A percentile compares a stretch with the other conserved stretches of the same genome.
phyloP scores from a whole-genome alignment of 2,329 filamentous ascomycete species.

The Fonsecaea multimorphosa region DNA sequence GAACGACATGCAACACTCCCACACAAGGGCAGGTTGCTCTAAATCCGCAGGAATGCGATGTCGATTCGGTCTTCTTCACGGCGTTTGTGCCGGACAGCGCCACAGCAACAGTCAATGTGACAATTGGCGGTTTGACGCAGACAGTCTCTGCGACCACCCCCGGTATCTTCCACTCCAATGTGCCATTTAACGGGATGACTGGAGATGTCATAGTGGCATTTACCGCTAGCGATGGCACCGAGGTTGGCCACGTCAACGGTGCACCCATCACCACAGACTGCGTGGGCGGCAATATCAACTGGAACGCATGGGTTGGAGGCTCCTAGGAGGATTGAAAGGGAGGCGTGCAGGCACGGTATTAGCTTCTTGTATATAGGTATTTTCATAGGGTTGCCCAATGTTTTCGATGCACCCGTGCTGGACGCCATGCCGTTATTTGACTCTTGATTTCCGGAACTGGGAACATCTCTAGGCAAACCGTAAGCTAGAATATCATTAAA shows the following conservation, averaged over 20 bases:
- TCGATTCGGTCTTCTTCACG: constrained; percentile 15
- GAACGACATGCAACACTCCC: constrained; percentile 17
- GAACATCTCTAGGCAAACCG: too few relatives aligned
- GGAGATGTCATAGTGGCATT: constrained; percentile 11
- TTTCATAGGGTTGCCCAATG: not conserved
- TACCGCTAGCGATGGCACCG: constrained; percentile 10
- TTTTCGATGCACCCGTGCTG: not conserved
- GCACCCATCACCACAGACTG: constrained; percentile 13
- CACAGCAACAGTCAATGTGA: constrained; percentile 17
- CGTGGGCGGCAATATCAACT: constrained; percentile 10
- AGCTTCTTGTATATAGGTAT: not conserved
- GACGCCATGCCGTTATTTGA: not conserved
- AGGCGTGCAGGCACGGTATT: constrained; percentile 4
- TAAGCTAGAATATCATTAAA: too few relatives aligned
- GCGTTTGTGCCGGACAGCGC: constrained; percentile 13
- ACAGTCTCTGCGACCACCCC: constrained; percentile 1
- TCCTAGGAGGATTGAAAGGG: constrained; percentile 1
- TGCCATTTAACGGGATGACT: constrained; percentile 10
- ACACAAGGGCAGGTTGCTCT: constrained; percentile 4
- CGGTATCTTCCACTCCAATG: constrained; percentile 19
- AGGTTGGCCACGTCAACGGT: constrained; percentile 13
- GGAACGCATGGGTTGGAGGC: constrained; percentile 18
- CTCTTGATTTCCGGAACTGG: not conserved
- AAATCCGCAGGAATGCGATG: constrained; percentile 6
- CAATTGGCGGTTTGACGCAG: constrained; percentile 10